These are phyloP conservation scores for Gossypium australe DNA, from an alignment of 345 rosid genomes.

Conservation along the genomic window DNA sequence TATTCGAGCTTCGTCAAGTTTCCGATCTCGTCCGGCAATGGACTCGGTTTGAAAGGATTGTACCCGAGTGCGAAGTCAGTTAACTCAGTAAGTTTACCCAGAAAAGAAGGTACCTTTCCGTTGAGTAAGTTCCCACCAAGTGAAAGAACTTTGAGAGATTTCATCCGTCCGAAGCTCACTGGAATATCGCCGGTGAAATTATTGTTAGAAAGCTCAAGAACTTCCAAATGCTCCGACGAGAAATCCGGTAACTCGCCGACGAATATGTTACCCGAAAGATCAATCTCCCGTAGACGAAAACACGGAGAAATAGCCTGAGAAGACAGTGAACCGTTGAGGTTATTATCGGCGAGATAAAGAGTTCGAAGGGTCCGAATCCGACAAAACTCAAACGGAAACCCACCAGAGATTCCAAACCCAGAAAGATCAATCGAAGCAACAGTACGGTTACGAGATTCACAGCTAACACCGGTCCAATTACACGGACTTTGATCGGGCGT, in stretches of 20 bases:
- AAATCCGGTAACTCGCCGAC: slow-evolving; percentile 56
- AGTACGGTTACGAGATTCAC: slow-evolving; percentile 26
- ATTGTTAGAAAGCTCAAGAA: slow-evolving; percentile 45
- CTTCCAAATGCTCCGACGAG: slow-evolving; percentile 26
- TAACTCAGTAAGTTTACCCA: slow-evolving; percentile 46
- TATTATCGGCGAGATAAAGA: slow-evolving; percentile 38
- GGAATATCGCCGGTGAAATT: slow-evolving; percentile 53
- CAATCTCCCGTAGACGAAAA: slow-evolving; percentile 33
- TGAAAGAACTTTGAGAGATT: slow-evolving; percentile 28
- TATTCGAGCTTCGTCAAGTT: slow-evolving; percentile 44
- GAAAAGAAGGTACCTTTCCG: slow-evolving; percentile 46
- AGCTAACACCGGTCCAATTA: slow-evolving; percentile 64
- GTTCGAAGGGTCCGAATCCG: slow-evolving; percentile 47
- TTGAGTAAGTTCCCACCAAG: slow-evolving; percentile 30
- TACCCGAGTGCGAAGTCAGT: slow-evolving; percentile 36
- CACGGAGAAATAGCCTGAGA: slow-evolving; percentile 44
- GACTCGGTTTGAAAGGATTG: slow-evolving; percentile 34
- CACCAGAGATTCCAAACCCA: slow-evolving; percentile 36
- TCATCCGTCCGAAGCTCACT: slow-evolving; percentile 38
- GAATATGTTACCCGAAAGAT: slow-evolving; percentile 34
- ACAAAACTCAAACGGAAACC: slow-evolving; percentile 56
- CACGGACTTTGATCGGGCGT: slow-evolving; percentile 37
- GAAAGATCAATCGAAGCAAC: slow-evolving; percentile 52
- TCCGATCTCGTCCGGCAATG: slow-evolving; percentile 45
- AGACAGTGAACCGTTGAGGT: slow-evolving; percentile 36